Evolutionary conservation across 495 filamentous ascomycete genomes (phyloP).

Genomic region (Aspergillus ellipticus): DNA sequence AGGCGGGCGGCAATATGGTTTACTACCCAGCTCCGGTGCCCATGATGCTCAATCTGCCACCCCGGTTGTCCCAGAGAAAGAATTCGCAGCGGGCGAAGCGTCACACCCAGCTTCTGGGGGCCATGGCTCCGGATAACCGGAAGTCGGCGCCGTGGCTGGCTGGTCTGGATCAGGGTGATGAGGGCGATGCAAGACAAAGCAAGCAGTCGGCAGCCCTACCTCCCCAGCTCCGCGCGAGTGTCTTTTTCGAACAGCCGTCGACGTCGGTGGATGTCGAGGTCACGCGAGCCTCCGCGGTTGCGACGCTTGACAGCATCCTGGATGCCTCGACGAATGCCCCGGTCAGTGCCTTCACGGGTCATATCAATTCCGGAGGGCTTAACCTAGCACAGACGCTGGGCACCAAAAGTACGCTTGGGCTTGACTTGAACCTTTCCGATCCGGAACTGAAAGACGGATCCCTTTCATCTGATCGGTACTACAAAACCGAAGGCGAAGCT

Average conservation of each 20-base stretch:
- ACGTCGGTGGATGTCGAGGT: conserved; percentile 60
- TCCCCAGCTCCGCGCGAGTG: conserved; percentile 82
- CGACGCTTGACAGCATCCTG: conserved; percentile 86
- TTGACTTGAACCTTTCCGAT: conserved; percentile 13
- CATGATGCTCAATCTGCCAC: conserved; percentile 86
- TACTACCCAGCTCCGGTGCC: conserved; percentile 96
- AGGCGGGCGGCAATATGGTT: conserved; percentile 72
- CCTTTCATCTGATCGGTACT: conserved; percentile 7
- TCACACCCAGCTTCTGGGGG: conserved; percentile 58
- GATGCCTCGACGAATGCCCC: conserved; percentile 92
- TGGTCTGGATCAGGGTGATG: conserved; percentile 20
- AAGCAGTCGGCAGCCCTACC: conserved; percentile 56
- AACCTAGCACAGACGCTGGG: conserved; percentile 30
- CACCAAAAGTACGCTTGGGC: conserved; percentile 22
- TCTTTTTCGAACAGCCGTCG: conserved; percentile 78
- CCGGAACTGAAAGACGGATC: conserved; percentile 12
- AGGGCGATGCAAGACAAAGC: conserved; percentile 21
- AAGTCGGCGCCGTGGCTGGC: conserved; percentile 38
- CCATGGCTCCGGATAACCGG: conserved; percentile 45
- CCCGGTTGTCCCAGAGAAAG: conserved; percentile 74
- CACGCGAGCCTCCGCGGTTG: conserved; percentile 77
- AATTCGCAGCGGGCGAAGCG: conserved; percentile 61
- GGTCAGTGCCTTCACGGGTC: conserved; percentile 92
- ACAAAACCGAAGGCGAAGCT: conserved; percentile 17
- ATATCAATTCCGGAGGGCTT: conserved; percentile 78